Conservation (phyloP, 305 asterid genomes). For the Fraxinus velutina region DNA sequence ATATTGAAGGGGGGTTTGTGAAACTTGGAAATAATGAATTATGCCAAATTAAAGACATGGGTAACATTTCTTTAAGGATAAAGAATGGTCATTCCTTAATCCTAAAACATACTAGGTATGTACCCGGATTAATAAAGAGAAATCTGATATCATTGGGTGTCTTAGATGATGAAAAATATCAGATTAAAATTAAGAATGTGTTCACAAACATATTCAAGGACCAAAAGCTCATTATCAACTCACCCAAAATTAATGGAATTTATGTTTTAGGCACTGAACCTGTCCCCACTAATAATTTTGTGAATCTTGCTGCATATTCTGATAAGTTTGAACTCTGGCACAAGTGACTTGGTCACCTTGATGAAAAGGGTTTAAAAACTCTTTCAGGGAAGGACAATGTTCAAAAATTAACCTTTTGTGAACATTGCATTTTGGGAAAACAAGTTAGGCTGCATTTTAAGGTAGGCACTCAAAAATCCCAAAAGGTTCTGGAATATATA, state of each 20-base stretch:
- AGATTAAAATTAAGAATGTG: not conserved
- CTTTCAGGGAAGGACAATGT: too few species aligned
- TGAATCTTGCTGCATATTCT: not conserved
- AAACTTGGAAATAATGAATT: not conserved
- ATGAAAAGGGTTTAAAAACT: too few species aligned
- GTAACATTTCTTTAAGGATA: not conserved
- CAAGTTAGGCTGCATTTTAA: too few species aligned
- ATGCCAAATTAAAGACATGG: not conserved
- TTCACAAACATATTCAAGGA: not conserved
- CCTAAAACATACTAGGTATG: not conserved
- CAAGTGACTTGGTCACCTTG: not conserved
- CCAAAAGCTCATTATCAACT: not conserved
- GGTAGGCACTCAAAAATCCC: too few species aligned
- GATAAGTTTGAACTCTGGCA: not conserved
- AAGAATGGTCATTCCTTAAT: not conserved
- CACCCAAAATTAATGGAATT: not conserved
- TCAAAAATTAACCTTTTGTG: too few species aligned
- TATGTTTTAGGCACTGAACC: not conserved
- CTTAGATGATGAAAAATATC: not conserved
- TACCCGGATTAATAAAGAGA: not conserved
- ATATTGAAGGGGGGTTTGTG: not conserved
- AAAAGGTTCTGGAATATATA: too few species aligned
- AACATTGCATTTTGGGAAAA: too few species aligned
- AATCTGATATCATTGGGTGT: not conserved
- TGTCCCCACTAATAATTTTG: not conserved